phyloP scores from a whole-genome alignment of 257 asterid species.

The Solanum corneliomulleri region DNA sequence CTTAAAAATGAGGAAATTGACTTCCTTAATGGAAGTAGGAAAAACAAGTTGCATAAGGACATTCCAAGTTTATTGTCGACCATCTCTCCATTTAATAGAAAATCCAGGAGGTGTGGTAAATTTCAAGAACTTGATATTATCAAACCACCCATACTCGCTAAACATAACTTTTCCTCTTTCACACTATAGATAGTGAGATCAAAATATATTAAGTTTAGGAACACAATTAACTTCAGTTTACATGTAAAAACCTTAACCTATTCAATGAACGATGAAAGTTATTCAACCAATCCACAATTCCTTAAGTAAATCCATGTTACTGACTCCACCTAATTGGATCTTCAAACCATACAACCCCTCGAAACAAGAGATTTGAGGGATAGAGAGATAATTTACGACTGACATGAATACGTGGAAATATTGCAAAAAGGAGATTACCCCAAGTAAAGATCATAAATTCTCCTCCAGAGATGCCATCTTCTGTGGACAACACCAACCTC shows the following conservation, averaged over 20 bases:
- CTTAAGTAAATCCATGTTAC: background rate
- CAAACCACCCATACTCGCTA: background rate
- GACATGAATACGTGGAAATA: background rate
- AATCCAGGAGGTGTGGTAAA: background rate
- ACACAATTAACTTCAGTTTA: background rate
- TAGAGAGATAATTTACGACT: background rate
- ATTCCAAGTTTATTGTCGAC: background rate
- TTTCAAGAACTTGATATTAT: background rate
- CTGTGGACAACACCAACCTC: slow-evolving; percentile 95
- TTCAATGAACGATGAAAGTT: background rate
- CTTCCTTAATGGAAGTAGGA: background rate
- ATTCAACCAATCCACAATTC: background rate
- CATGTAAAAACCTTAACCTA: background rate
- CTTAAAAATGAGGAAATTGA: background rate
- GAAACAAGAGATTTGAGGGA: background rate
- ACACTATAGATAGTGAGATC: background rate
- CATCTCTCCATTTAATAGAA: background rate
- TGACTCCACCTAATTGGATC: background rate
- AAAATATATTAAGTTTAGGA: background rate
- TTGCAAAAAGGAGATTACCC: slow-evolving; percentile 44
- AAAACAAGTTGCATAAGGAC: background rate
- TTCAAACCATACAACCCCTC: background rate
- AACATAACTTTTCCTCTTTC: background rate
- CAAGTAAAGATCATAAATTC: slow-evolving; percentile 85
- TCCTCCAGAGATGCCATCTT: slow-evolving; percentile 99